phyloP scores from a whole-genome alignment of 2,329 filamentous ascomycete species.

The Botrytis deweyae region DNA sequence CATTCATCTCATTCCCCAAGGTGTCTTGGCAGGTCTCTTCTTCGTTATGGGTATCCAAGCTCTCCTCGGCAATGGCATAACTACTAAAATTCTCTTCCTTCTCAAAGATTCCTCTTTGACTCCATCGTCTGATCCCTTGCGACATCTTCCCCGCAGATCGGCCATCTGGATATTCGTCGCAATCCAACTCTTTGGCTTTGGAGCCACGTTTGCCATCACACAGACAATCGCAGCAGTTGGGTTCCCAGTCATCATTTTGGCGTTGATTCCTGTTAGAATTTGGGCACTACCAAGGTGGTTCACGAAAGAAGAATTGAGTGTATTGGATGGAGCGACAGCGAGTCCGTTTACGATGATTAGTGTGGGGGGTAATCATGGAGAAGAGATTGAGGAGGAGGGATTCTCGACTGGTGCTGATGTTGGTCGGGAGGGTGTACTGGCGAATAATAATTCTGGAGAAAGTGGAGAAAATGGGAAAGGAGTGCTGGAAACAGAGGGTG shows the following conservation, averaged over 20 bases:
- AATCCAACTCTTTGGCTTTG: conserved; percentile 69
- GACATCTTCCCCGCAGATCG: conserved; percentile 56
- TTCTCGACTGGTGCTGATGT: conserved; percentile 23
- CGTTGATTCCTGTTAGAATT: conserved; percentile 33
- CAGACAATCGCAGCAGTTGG: conserved; percentile 81
- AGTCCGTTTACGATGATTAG: conserved; percentile 39
- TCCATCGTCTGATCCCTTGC: conserved; percentile 57
- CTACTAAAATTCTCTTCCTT: conserved; percentile 70
- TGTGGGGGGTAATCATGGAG: conserved; percentile 42
- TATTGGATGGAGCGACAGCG: conserved; percentile 69
- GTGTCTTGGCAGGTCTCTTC: conserved; percentile 76
- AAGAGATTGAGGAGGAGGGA: conserved; percentile 24
- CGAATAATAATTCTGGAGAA: conserved; percentile 29
- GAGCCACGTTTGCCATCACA: conserved; percentile 77
- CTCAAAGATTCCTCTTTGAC: conserved; percentile 64
- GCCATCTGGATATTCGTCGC: conserved; percentile 72
- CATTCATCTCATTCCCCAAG: conserved; percentile 75
- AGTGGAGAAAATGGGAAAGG: conserved; percentile 26
- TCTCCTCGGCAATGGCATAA: conserved; percentile 74
- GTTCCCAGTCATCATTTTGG: conserved; percentile 54
- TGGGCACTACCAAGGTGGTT: conserved; percentile 44
- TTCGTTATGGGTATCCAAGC: conserved; percentile 84
- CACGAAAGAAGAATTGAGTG: conserved; percentile 31
- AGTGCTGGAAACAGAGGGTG: conserved; percentile 22
- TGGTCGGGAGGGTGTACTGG: conserved; percentile 23